Percentiles rank a stretch among this genome's conserved stretches.
These are phyloP conservation scores for Cyberlindnera japonica DNA, from an alignment of 805 yeast species.

Conservation along the genomic window DNA sequence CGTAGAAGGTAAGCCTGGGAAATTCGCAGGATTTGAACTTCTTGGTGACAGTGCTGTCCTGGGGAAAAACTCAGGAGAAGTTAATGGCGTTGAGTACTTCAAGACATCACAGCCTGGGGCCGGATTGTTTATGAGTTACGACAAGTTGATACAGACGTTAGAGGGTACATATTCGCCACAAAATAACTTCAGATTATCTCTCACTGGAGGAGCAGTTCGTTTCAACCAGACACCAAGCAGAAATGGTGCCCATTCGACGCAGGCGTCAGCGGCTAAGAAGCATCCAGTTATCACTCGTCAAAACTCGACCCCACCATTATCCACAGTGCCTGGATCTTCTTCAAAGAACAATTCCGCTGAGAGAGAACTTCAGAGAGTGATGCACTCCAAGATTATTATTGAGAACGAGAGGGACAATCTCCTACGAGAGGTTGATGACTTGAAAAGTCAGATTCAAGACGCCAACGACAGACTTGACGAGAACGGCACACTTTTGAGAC, in stretches of 20 bases:
- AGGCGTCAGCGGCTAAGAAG: constrained; percentile 8
- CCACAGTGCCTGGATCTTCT: neutral
- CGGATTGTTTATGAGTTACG: constrained; percentile 72
- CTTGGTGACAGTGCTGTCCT: constrained; percentile 55
- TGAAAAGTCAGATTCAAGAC: constrained; percentile 9
- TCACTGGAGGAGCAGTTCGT: constrained; percentile 6
- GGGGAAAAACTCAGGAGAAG: constrained; percentile 88
- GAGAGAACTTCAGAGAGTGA: constrained; percentile 19
- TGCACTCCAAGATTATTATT: constrained; percentile 18
- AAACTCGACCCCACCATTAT: constrained; percentile 13
- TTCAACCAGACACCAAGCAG: constrained; percentile 20
- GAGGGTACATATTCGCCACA: constrained; percentile 20
- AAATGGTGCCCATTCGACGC: constrained; percentile 3
- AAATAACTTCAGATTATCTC: constrained; percentile 5
- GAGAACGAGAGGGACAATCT: constrained; percentile 36
- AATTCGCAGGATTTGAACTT: constrained; percentile 85
- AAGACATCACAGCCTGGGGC: constrained; percentile 56
- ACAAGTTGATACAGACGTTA: constrained; percentile 29
- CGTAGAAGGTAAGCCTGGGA: constrained; percentile 68
- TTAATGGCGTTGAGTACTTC: constrained; percentile 68
- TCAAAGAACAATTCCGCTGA: constrained; percentile 12
- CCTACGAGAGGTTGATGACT: constrained; percentile 28
- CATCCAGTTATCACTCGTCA: constrained; percentile 1
- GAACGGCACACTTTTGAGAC: constrained; percentile 10
- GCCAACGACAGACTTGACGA: constrained; percentile 28